Percentiles rank a stretch among this genome's conserved stretches.
Conservation (phyloP, 2,329 filamentous ascomycete genomes). For the Talaromyces sp. region DNA sequence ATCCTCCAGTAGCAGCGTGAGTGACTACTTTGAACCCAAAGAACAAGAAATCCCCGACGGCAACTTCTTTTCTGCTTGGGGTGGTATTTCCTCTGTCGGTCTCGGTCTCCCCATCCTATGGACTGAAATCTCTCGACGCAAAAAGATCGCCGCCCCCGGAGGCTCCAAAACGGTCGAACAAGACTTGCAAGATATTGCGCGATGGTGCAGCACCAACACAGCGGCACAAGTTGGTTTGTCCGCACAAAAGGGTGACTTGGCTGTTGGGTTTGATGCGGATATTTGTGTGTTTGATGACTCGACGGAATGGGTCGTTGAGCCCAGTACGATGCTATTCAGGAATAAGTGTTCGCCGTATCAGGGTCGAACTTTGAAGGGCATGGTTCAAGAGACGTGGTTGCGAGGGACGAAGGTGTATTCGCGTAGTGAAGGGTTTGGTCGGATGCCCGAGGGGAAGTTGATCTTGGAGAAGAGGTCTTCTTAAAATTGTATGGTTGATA, state of each 20-base stretch:
- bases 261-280: slow-evolving; percentile 80
- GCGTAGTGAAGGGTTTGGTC: slow-evolving; percentile 49
- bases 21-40: slow-evolving; percentile 22
- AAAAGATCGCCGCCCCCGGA: slow-evolving; percentile 39
- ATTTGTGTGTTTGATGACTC: slow-evolving; percentile 86
- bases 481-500: too few relatives aligned
- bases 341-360: slow-evolving; percentile 92
- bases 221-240: slow-evolving; percentile 81
- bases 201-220: slow-evolving; percentile 80
- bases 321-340: slow-evolving; percentile 84
- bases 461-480: slow-evolving; percentile 31
- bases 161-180: slow-evolving; percentile 38
- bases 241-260: slow-evolving; percentile 73
- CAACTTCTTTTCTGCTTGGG: slow-evolving; percentile 95
- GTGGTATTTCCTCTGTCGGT: slow-evolving; percentile 89
- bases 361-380: slow-evolving; percentile 68
- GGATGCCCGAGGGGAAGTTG: slow-evolving; percentile 33
- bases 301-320: slow-evolving; percentile 67
- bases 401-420: slow-evolving; percentile 70
- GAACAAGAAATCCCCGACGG: slow-evolving; percentile 48
- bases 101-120: slow-evolving; percentile 87
- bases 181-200: slow-evolving; percentile 70
- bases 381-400: slow-evolving; percentile 81
- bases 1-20: slow-evolving; percentile 13
- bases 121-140: slow-evolving; percentile 64